Conservation (phyloP, 352 stramenopile genomes). For the Halophytophthora polymorphica region DNA sequence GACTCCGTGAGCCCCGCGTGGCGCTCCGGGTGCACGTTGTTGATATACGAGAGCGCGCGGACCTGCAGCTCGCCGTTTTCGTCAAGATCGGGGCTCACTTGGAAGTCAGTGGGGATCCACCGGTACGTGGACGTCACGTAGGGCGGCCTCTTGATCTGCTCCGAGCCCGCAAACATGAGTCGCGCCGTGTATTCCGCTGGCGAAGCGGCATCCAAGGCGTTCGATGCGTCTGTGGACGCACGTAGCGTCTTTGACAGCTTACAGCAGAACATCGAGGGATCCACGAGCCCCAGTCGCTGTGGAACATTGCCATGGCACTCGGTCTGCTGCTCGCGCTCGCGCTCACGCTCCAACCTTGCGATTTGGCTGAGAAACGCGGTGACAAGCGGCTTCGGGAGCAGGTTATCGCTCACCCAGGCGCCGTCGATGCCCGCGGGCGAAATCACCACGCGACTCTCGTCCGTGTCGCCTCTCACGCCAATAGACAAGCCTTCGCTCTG, state of each 20-base stretch:
- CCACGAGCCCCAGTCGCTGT: slow-evolving; percentile 51
- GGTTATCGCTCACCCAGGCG: slow-evolving; percentile 32
- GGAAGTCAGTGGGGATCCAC: slow-evolving; percentile 40
- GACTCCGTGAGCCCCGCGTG: slow-evolving; percentile 23
- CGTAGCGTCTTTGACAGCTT: slow-evolving; percentile 31
- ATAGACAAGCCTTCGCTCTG: slow-evolving; percentile 8
- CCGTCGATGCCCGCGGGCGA: slow-evolving; percentile 24
- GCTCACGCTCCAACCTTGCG: slow-evolving; percentile 27
- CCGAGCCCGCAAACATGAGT: slow-evolving; percentile 19
- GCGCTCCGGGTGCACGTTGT: slow-evolving; percentile 39
- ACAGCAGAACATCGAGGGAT: slow-evolving; percentile 62
- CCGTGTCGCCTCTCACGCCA: not conserved
- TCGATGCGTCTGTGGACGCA: not conserved
- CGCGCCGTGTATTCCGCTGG: slow-evolving; percentile 27
- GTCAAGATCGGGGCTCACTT: slow-evolving; percentile 10
- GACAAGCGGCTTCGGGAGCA: slow-evolving; percentile 21
- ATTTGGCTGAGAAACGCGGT: slow-evolving; percentile 27
- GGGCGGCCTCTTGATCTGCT: slow-evolving; percentile 8
- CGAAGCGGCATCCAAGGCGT: not conserved
- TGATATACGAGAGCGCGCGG: slow-evolving; percentile 54
- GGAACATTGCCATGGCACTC: slow-evolving; percentile 49
- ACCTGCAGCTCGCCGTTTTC: slow-evolving; percentile 9
- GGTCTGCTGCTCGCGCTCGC: slow-evolving; percentile 34
- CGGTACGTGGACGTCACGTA: slow-evolving; percentile 22
- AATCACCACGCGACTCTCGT: slow-evolving; percentile 9